Evolutionary conservation across 306 rosid species (phyloP).

Genomic region (Lathyrus tuberosus): DNA sequence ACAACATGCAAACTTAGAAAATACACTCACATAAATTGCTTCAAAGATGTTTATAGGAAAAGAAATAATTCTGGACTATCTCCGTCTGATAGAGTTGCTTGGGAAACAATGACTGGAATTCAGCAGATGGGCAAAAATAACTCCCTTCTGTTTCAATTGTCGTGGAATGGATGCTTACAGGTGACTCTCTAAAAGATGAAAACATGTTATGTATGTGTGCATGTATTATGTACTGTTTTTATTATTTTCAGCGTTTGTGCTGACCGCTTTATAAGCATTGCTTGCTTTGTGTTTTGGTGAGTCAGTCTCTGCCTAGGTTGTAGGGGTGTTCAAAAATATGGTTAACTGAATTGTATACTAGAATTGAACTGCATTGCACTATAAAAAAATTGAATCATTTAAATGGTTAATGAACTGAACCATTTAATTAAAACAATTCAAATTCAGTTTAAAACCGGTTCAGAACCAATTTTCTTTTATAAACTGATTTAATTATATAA

Average conservation of each 20-base stretch:
- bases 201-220: too few species aligned
- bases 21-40: not conserved
- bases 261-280: constrained; percentile 66
- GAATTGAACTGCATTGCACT: too few species aligned
- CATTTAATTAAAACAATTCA: too few species aligned
- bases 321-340: too few species aligned
- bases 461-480: too few species aligned
- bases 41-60: constrained; percentile 69
- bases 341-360: too few species aligned
- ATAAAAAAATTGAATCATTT: too few species aligned
- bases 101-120: constrained; percentile 98
- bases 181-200: not conserved
- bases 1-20: too few species aligned
- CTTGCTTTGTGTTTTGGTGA: constrained; percentile 89
- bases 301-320: constrained; percentile 74
- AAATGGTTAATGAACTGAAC: too few species aligned
- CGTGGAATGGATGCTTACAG: constrained; percentile 91
- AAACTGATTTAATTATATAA: too few species aligned
- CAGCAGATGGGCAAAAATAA: constrained; percentile 86
- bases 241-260: constrained; percentile 30
- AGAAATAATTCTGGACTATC: constrained; percentile 91
- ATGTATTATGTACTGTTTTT: constrained; percentile 27
- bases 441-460: too few species aligned
- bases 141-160: too few species aligned
- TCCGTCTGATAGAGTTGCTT: constrained; percentile 85